Percentiles rank a stretch among this genome's conserved stretches.
Evolutionary conservation across 352 stramenopile species (phyloP).

Genomic region (Thraustochytrium sp.): DNA sequence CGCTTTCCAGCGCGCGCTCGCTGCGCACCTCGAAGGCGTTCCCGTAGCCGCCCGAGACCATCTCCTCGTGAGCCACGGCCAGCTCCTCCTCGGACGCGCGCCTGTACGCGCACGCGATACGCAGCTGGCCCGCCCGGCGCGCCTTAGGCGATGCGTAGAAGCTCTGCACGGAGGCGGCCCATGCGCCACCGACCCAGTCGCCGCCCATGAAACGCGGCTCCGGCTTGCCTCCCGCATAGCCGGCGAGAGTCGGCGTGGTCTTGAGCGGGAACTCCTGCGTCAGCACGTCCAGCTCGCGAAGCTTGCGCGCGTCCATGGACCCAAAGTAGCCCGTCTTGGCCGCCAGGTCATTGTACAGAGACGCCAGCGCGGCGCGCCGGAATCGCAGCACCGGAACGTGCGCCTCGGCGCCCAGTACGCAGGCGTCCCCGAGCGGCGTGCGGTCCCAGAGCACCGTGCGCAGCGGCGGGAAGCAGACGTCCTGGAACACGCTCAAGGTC

Average conservation of each 20-base stretch:
- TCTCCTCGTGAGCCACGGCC: not conserved
- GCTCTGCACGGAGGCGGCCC: not conserved
- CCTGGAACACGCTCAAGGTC: no score
- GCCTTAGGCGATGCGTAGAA: not conserved
- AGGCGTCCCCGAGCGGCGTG: slow-evolving; percentile 5
- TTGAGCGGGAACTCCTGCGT: not conserved
- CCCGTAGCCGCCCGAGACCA: not conserved
- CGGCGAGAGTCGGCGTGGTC: not conserved
- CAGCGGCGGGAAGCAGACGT: slow-evolving; percentile 17
- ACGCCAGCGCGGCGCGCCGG: slow-evolving; percentile 12
- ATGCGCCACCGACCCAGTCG: slow-evolving; percentile 25
- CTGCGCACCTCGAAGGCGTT: not conserved
- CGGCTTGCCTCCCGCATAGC: not conserved
- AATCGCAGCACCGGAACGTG: not conserved
- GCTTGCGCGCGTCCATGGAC: not conserved
- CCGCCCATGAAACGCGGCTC: no score
- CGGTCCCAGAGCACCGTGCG: slow-evolving; percentile 31
- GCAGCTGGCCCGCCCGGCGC: not conserved
- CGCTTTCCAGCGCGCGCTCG: not conserved
- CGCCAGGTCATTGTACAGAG: slow-evolving; percentile 3
- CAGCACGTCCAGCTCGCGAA: not conserved
- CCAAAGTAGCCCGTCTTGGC: not conserved
- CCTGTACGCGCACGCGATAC: not conserved
- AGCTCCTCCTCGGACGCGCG: not conserved
- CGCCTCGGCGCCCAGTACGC: slow-evolving; percentile 17